Evolutionary conservation across 2,329 filamentous ascomycete genomes (phyloP).

Genomic region (Neonectria magnoliae): DNA sequence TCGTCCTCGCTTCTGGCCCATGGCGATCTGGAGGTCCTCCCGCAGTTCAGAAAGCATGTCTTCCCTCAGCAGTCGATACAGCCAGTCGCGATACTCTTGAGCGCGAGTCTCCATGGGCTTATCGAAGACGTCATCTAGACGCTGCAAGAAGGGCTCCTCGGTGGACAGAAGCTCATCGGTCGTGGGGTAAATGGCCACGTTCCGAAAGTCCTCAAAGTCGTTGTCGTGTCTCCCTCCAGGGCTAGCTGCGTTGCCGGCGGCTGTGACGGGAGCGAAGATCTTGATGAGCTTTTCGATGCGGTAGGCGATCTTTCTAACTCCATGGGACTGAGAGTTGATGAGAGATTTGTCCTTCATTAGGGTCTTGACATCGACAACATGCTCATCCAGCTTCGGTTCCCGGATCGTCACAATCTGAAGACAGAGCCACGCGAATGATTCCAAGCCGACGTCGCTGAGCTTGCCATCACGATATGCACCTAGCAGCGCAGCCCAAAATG

Average conservation of each 20-base stretch:
- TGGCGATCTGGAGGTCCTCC: conserved; percentile 65
- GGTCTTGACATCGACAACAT: conserved; percentile 34
- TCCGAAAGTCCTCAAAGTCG: conserved; percentile 69
- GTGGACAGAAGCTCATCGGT: conserved; percentile 68
- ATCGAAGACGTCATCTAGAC: conserved; percentile 59
- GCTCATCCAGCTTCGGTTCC: conserved; percentile 25
- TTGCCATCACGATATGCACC: conserved; percentile 39
- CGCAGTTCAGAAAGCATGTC: conserved; percentile 75
- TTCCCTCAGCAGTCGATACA: conserved; percentile 76
- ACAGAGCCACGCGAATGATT: conserved; percentile 59
- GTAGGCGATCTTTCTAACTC: conserved; percentile 44
- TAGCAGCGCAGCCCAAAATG: conserved; percentile 63
- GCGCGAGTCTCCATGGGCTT: conserved; percentile 50
- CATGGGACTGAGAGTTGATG: conserved; percentile 36
- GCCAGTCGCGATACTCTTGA: conserved; percentile 70
- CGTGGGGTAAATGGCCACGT: conserved; percentile 73
- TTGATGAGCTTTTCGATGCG: conserved; percentile 53
- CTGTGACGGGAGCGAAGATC: conserved; percentile 24
- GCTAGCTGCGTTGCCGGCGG: conserved; percentile 20
- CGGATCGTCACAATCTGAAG: conserved; percentile 52
- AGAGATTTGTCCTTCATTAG: conserved; percentile 40
- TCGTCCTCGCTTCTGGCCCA: conserved; percentile 58
- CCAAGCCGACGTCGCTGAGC: conserved; percentile 46
- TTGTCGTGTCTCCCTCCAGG: conserved; percentile 80
- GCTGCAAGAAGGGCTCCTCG: conserved; percentile 64